phyloP scores from a whole-genome alignment of 257 asterid species.

The Gynochthodes officinalis region DNA sequence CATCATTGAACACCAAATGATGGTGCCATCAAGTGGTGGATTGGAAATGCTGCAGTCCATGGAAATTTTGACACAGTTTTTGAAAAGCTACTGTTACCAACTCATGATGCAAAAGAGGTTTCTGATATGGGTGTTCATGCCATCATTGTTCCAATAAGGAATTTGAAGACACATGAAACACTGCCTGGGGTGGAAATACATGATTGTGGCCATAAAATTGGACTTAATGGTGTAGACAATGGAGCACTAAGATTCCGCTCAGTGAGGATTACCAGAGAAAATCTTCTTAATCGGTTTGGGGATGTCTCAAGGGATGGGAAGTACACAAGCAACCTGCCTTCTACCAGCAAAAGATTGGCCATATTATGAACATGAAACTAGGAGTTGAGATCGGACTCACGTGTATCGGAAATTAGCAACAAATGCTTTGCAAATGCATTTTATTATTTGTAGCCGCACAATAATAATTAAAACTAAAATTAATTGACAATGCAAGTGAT shows the following conservation, averaged over 20 bases:
- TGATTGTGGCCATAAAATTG: slow-evolving; percentile 95
- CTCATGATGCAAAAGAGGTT: slow-evolving; percentile 64
- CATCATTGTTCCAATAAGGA: slow-evolving; percentile 86
- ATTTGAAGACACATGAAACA: slow-evolving; percentile 60
- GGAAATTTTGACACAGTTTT: slow-evolving; percentile 98
- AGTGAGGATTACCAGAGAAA: slow-evolving; percentile 88
- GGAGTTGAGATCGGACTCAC: too few species aligned
- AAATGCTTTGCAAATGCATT: too few species aligned
- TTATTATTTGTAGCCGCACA: too few species aligned
- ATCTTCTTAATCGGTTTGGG: slow-evolving; percentile 92
- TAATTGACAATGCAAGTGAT: too few species aligned
- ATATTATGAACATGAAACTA: too few species aligned
- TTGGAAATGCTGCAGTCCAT: slow-evolving; percentile 97
- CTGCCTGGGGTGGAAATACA: slow-evolving; percentile 87
- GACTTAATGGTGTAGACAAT: slow-evolving; percentile 92
- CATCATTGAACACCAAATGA: slow-evolving; percentile 84
- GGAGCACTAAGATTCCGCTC: slow-evolving; percentile 83
- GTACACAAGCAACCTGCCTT: slow-evolving; percentile 80
- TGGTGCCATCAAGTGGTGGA: slow-evolving; percentile 99
- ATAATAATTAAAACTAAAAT: too few species aligned
- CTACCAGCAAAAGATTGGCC: slow-evolving; percentile 82
- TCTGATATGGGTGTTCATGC: slow-evolving; percentile 99
- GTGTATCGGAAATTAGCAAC: too few species aligned
- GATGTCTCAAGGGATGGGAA: slow-evolving; percentile 84
- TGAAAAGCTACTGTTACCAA: slow-evolving; percentile 78